A percentile compares a stretch with the other conserved stretches of the same genome.
Conservation (phyloP, 345 rosid genomes). For the Salix suchowensis region DNA sequence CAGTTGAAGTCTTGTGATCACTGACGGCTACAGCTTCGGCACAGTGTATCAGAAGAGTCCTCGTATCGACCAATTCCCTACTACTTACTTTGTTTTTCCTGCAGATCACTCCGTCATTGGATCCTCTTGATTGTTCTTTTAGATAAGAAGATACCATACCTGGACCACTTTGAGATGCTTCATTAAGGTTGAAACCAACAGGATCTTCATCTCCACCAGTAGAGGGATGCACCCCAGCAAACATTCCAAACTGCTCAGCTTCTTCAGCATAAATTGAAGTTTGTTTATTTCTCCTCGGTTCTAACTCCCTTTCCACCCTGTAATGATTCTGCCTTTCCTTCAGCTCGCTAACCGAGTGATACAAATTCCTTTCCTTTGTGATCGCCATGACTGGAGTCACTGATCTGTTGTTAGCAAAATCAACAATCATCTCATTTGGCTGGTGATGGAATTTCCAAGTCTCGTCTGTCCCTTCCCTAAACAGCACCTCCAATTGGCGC, state of each 20-base stretch:
- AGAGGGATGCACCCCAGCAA: constrained; percentile 11
- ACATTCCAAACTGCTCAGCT: constrained; percentile 4
- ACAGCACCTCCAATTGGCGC: not conserved
- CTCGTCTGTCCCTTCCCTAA: not conserved
- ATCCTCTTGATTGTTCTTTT: not conserved
- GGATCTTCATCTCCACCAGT: constrained; percentile 8
- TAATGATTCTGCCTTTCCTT: constrained; percentile 11
- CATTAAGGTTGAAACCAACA: constrained; percentile 17
- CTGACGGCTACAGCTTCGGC: constrained; percentile 55
- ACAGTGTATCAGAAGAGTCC: constrained; percentile 44
- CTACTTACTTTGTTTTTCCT: not conserved
- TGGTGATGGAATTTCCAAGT: not conserved
- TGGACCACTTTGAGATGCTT: constrained; percentile 14
- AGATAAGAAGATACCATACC: constrained; percentile 10
- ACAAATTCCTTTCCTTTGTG: not conserved
- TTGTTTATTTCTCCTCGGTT: constrained; percentile 15
- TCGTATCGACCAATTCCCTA: constrained; percentile 41
- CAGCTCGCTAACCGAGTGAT: not conserved
- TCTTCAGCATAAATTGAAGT: not conserved
- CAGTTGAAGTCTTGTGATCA: constrained; percentile 47
- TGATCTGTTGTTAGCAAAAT: not conserved
- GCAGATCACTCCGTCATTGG: not conserved
- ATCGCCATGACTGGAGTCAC: constrained; percentile 1
- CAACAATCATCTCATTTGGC: not conserved
- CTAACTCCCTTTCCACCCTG: not conserved